phyloP scores from a whole-genome alignment of 2,329 filamentous ascomycete genomes.

The Trichophyton rubrum region DNA sequence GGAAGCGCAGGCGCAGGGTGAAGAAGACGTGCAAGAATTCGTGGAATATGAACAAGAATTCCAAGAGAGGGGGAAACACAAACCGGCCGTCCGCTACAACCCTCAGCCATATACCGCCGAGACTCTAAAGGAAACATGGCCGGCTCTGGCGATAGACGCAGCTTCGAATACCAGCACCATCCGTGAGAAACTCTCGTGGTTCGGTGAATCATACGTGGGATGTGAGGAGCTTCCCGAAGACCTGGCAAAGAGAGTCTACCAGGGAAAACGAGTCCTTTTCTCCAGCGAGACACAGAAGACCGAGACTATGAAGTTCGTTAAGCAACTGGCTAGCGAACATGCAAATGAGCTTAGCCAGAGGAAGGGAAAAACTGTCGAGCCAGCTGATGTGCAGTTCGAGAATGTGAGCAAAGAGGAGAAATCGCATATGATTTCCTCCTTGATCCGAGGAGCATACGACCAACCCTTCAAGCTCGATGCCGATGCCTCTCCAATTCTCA shows the following conservation, averaged over 20 bases:
- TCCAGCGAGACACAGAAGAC: constrained; percentile 26
- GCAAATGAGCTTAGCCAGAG: constrained; percentile 26
- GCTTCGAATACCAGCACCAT: constrained; percentile 20
- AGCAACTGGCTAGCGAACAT: constrained; percentile 22
- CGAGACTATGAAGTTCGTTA: constrained; percentile 25
- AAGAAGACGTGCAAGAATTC: neutral
- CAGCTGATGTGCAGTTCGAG: constrained; percentile 15
- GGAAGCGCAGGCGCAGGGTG: neutral
- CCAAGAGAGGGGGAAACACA: constrained; percentile 21
- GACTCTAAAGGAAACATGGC: constrained; percentile 28
- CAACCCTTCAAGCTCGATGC: constrained; percentile 4
- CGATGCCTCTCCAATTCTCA: constrained; percentile 17
- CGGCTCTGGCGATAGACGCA: constrained; percentile 24
- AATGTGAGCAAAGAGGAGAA: constrained; percentile 5
- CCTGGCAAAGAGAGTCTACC: constrained; percentile 26
- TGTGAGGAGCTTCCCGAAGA: constrained; percentile 26
- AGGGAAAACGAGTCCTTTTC: constrained; percentile 29
- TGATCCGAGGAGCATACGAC: constrained; percentile 10
- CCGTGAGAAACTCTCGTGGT: constrained; percentile 24
- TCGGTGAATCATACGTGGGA: constrained; percentile 25
- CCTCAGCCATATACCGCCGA: constrained; percentile 23
- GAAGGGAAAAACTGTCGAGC: constrained; percentile 28
- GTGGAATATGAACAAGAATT: neutral
- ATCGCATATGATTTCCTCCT: constrained; percentile 1
- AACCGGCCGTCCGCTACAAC: constrained; percentile 24